Evolutionary conservation across 2,329 filamentous ascomycete genomes (phyloP).

Genomic region (Dactylellina cionopaga): DNA sequence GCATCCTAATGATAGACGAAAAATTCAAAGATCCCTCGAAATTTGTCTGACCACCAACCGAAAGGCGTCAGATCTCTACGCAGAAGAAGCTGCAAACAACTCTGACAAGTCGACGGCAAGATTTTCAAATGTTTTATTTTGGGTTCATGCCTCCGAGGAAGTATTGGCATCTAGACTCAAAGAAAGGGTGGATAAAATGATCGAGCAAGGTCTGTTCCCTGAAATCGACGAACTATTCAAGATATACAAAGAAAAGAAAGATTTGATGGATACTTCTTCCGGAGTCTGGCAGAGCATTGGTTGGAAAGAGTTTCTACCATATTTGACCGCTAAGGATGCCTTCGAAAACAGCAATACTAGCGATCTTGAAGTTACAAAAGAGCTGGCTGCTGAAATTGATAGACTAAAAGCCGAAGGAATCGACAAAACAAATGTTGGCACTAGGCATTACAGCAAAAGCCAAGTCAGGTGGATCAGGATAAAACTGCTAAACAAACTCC

Average conservation of each 20-base stretch:
- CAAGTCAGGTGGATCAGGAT: slow-evolving; percentile 88
- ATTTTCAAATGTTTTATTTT: slow-evolving; percentile 74
- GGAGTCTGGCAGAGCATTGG: slow-evolving; percentile 98
- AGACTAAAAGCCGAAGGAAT: slow-evolving; percentile 70
- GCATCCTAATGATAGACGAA: slow-evolving; percentile 92
- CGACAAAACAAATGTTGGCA: slow-evolving; percentile 81
- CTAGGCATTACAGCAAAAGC: slow-evolving; percentile 84
- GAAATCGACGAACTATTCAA: slow-evolving; percentile 69
- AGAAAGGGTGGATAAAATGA: slow-evolving; percentile 83
- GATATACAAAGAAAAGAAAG: slow-evolving; percentile 63
- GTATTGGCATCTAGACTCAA: slow-evolving; percentile 77
- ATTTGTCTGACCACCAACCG: slow-evolving; percentile 86
- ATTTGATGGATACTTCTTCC: slow-evolving; percentile 74
- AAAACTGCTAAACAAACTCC: slow-evolving; percentile 77
- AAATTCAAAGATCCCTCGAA: slow-evolving; percentile 87
- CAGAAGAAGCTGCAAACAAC: slow-evolving; percentile 63
- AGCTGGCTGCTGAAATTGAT: slow-evolving; percentile 63
- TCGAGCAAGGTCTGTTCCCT: slow-evolving; percentile 71
- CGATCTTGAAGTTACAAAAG: slow-evolving; percentile 58
- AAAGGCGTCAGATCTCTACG: slow-evolving; percentile 81
- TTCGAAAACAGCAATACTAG: background rate
- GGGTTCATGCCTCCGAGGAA: slow-evolving; percentile 81
- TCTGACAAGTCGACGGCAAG: slow-evolving; percentile 50
- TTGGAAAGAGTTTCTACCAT: slow-evolving; percentile 87
- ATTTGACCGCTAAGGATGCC: slow-evolving; percentile 65